Evolutionary conservation across 371 early-diverging fungal species (phyloP), one percentile per base, ranked within the genome.

Genomic region (Mucor mucedo): DNA sequence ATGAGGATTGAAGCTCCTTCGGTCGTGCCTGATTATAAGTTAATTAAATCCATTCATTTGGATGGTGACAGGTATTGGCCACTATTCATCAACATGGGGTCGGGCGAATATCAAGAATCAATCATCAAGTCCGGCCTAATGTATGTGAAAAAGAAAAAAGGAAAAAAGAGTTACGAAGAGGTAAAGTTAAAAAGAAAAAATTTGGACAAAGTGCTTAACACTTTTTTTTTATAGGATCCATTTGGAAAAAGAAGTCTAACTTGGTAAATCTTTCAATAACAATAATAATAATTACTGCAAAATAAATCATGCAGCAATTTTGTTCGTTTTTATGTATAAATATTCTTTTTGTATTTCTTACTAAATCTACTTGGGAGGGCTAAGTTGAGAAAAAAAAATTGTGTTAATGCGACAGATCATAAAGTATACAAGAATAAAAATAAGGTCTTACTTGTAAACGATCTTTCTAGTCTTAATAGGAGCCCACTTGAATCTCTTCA

Each of bases 391-490:
- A 39, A 28, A 11, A 38, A 52, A 49, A 5, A 14, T n/a, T 14
- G 30, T 9, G 6, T 49, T 39, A 39, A 29, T 38, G 32, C n/a
- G 27, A 21, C 10, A 16, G 16, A 29, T 28, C 42, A 27, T 4
- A 7, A 30, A 42, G 4, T 5, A 7, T 30, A 30, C 10, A 47
- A 16, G 7, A 57, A 45, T 28, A 6, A 50, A 47, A 21, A 5
- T 16, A 6, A 47, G 5, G 9, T 57, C 77, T 76, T 79, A 82
- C 85, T 83, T 85, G 83, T 89, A 91, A 63, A 85, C 85, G 65
- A 93, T 82, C 89, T 93, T 93, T 83, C 93, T 88, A 44, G 88
- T 77, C 86, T 93, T 93, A 65, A 93, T 73, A 47, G 84, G 75
- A 35, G 89, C 84, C 87, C 89, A 92, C 79, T 89, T 91, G 87